Conservation (phyloP, 768 basidiomycete genomes). For the Candolleomyces efflorescens region DNA sequence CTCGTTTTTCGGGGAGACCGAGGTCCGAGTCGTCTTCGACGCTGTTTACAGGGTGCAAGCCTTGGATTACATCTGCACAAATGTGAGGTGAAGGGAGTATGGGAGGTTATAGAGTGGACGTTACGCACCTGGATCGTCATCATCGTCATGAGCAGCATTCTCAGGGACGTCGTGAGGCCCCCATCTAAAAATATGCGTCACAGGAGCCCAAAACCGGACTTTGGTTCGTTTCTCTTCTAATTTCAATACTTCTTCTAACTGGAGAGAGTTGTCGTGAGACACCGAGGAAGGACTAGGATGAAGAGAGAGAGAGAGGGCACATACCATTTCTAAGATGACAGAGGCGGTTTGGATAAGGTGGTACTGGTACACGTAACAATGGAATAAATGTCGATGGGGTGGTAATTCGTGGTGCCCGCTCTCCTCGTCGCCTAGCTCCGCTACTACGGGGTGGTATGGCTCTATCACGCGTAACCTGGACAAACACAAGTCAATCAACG, state of each 20-base stretch:
- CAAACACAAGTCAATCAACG: neutral
- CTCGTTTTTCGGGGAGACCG: constrained; percentile 51
- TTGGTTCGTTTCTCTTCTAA: constrained; percentile 46
- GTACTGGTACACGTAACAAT: constrained; percentile 72
- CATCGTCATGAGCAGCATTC: constrained; percentile 44
- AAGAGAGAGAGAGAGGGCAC: constrained; percentile 5
- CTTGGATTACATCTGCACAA: constrained; percentile 46
- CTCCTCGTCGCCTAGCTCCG: constrained; percentile 20
- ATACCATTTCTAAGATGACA: constrained; percentile 39
- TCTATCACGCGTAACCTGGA: constrained; percentile 48
- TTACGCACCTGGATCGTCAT: constrained; percentile 64
- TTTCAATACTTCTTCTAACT: constrained; percentile 56
- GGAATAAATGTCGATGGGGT: constrained; percentile 67
- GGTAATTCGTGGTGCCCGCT: constrained; percentile 32
- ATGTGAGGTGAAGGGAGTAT: neutral
- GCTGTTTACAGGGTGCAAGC: constrained; percentile 37
- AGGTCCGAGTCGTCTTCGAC: constrained; percentile 38
- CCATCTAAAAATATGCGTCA: constrained; percentile 35
- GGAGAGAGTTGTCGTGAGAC: constrained; percentile 13
- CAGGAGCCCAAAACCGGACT: constrained; percentile 57
- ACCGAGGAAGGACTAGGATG: neutral
- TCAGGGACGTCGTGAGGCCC: constrained; percentile 44
- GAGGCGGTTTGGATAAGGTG: constrained; percentile 38
- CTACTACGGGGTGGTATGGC: constrained; percentile 53
- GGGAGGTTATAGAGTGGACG: neutral